phyloP scores from a whole-genome alignment of 192 early-diverging fungal genomes.

The Backusella parvicylindrica region DNA sequence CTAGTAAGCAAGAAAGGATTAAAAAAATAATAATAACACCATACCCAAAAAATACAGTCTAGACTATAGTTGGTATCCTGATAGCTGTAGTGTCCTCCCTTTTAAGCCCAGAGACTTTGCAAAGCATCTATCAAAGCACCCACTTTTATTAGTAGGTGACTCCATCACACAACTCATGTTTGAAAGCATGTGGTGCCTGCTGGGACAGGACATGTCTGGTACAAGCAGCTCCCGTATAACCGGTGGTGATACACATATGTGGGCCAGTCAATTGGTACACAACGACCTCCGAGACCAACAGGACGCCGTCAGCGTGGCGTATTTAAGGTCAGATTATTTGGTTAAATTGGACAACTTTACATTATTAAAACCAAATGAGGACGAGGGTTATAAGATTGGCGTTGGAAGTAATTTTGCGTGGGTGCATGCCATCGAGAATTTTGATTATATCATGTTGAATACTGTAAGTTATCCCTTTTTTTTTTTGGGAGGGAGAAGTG shows the following conservation, averaged over 20 bases:
- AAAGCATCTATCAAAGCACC: constrained; percentile 26
- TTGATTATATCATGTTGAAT: constrained; percentile 33
- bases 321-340: constrained; percentile 28
- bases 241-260: constrained; percentile 12
- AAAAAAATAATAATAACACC: neutral
- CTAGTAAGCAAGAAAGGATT: no score
- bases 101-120: constrained; percentile 18
- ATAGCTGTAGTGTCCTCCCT: constrained; percentile 11
- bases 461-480: constrained; percentile 12
- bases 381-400: constrained; percentile 21
- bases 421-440: constrained; percentile 24
- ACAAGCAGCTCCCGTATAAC: constrained; percentile 6
- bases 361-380: constrained; percentile 13
- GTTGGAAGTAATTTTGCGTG: constrained; percentile 26
- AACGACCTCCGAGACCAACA: neutral
- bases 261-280: constrained; percentile 15
- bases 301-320: constrained; percentile 9
- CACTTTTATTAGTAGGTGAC: constrained; percentile 34
- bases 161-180: constrained; percentile 33
- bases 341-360: constrained; percentile 24
- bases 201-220: constrained; percentile 18
- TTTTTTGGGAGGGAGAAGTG: neutral
- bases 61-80: constrained; percentile 29
- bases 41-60: neutral
- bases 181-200: constrained; percentile 27